Base-by-base conservation (phyloP, 768 basidiomycete species). In the Hysterangium stoloniferum region DNA sequence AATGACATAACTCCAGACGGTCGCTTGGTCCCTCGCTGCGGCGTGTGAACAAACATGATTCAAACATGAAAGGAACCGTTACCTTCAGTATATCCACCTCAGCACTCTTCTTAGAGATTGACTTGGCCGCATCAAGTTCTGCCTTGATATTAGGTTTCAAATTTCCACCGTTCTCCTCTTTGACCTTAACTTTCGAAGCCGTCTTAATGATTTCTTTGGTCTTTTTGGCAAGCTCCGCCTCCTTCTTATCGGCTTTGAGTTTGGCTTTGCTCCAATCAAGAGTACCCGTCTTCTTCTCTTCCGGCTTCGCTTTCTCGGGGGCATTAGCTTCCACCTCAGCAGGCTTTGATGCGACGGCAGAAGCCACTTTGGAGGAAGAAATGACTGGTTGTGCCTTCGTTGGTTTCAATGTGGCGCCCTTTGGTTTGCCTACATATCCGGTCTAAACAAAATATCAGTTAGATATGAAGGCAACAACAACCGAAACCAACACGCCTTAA, bases 261-360 rank as follows among this genome's bases (percentile, higher is more conserved):
- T 77, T 77, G 24, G 75, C 74, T 55, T 75, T 80, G 62, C 78
- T 76, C 71, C 79, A 84, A 56, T 82, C 77, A 5, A 83, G 68
- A 58, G 76, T 79, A 4, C 79, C 80, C 2, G 71, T 61, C 25
- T 55, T 57, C 32, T 52, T 49, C 11, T 37, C 24, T 1, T 31
- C n/a, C 9, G 31, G 15, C 24, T 48, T 52, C 17, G 36, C n/a
- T 38, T 49, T 48, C 28, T 50, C 33, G 13, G 44, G 9, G 20
- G 29, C 29, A 11, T 44, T 65, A 69, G 0, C 65, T 56, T 43
- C 59, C 69, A 58, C 60, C 62, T 45, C 44, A 32, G 44, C 12
- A 17, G 29, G 44, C 22, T 62, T 57, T 6, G 48, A 35, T 28
- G 58, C 57, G 20, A 62, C 60, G 42, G 64, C 61, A 6, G 51